These are phyloP conservation scores for Teratosphaeria viscida DNA, from an alignment of 2,329 filamentous ascomycete genomes.

Conservation along the genomic window DNA sequence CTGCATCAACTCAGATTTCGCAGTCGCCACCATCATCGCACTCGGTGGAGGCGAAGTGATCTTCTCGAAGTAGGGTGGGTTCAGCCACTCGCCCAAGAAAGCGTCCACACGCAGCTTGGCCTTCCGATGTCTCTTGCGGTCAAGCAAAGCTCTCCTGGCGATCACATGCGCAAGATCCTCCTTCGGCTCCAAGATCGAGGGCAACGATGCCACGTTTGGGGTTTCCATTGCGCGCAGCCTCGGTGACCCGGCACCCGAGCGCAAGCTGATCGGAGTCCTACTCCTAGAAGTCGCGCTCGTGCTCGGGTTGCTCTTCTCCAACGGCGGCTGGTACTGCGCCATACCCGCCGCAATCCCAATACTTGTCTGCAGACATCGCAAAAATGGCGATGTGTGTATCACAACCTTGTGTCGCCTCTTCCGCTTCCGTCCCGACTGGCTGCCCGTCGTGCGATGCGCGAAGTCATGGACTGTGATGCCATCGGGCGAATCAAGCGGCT, in stretches of 20 bases:
- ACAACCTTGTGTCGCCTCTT: conserved; percentile 64
- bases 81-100: conserved; percentile 91
- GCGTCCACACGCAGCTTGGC: conserved; percentile 72
- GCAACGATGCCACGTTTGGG: conserved; percentile 16
- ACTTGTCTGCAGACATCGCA: conserved; percentile 86
- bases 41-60: conserved; percentile 84
- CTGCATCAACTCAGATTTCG: conserved; percentile 76
- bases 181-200: conserved; percentile 27
- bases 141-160: conserved; percentile 23
- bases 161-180: conserved; percentile 28
- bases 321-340: conserved; percentile 49
- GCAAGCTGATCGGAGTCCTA: conserved; percentile 19
- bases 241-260: conserved; percentile 22
- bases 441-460: conserved; percentile 1
- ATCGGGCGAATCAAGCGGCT: conserved; percentile 3
- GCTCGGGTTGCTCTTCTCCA: conserved; percentile 16
- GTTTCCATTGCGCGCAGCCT: conserved; percentile 17
- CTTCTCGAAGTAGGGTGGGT: conserved; percentile 82
- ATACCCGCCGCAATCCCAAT: conserved; percentile 80
- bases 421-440: conserved; percentile 12
- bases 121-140: conserved; percentile 33
- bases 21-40: conserved; percentile 74
- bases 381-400: conserved; percentile 86
- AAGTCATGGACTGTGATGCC: conserved; percentile 11
- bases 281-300: conserved; percentile 16